Evolutionary conservation across 176 grass and related monocot species (phyloP), one percentile per base, ranked within the genome.

Genomic region (Cenchrus purpureus): DNA sequence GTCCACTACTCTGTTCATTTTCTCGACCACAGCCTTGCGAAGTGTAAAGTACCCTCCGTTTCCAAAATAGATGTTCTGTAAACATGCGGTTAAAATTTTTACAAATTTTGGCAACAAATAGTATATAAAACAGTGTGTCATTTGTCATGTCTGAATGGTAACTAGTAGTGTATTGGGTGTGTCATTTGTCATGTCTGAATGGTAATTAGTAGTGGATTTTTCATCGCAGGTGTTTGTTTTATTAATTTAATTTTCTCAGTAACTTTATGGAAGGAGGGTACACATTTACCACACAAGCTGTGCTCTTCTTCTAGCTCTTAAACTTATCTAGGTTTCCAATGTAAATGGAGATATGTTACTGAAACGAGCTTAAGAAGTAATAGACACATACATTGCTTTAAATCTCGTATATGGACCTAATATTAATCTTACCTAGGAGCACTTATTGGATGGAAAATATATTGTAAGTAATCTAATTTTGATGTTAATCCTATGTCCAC

Each of bases 371-470:
- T 34, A 29, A 67, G 7, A 32, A 67, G 15, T 40, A 40, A 67
- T 40, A 32, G 65, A 40, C 65, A 40, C 32, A 17, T 56, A 56
- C 4, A 56, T 53, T 34, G 15, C 66, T 69, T 48, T 22, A 70
- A 68, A 4, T n/a, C 43, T 71, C 19, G 12, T 13, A 10, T 13
- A 22, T 71, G 17, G 42, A 46, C 5, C 40, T n/a, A 48, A 22
- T 48, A 70, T 6, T 70, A 71, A 71, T 71, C 68, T 71, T 25
- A 48, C 68, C 43, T 48, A 71, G 68, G 68, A 48, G 42, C 42
- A 25, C 68, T 12, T 70, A 0, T 46, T 46, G 22, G 20, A 5
- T 46, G 9, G 17, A 10, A 70, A 43, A 46, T 37, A 6, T 75
- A 19, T 10, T 75, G 14, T 19, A 56, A 75, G 8, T 56, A 40